Conservation (phyloP, 306 rosid species). For the Acmispon strigosus region DNA sequence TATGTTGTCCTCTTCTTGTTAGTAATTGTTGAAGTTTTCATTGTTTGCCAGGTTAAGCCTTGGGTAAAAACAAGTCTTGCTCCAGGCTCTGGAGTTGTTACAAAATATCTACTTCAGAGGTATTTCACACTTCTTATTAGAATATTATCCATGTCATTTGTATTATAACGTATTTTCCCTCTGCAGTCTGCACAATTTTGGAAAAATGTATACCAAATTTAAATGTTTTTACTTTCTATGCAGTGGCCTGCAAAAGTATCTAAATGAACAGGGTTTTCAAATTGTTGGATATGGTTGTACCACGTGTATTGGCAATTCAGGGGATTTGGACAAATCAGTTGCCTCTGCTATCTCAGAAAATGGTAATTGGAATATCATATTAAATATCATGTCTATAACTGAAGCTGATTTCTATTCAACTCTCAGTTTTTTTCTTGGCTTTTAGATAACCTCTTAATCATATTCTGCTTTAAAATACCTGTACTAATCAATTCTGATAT, state of each 20-base stretch:
- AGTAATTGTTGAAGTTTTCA: neutral
- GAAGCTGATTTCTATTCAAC: slow-evolving; percentile 6
- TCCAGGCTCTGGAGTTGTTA: slow-evolving; percentile 94
- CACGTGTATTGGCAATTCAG: slow-evolving; percentile 95
- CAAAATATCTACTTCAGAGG: slow-evolving; percentile 85
- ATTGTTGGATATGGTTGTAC: slow-evolving; percentile 98
- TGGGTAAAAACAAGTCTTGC: slow-evolving; percentile 99
- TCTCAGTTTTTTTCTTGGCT: neutral
- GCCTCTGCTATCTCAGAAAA: slow-evolving; percentile 80
- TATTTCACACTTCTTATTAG: slow-evolving; percentile 15
- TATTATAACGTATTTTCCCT: neutral
- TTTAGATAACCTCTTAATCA: neutral
- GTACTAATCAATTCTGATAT: slow-evolving; percentile 1
- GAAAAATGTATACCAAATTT: slow-evolving; percentile 10
- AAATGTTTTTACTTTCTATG: slow-evolving; percentile 17
- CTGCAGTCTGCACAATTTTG: neutral
- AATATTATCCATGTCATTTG: slow-evolving; percentile 4
- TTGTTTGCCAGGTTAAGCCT: slow-evolving; percentile 74
- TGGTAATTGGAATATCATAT: slow-evolving; percentile 37
- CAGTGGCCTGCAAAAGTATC: slow-evolving; percentile 82
- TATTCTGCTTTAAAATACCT: slow-evolving; percentile 1
- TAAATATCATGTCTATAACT: slow-evolving; percentile 4
- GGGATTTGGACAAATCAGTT: slow-evolving; percentile 75
- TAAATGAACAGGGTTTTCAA: slow-evolving; percentile 77
- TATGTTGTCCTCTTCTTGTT: neutral